These are phyloP conservation scores for Trichoderma sp. DNA, from an alignment of 2,329 filamentous ascomycete genomes.

Conservation along the genomic window DNA sequence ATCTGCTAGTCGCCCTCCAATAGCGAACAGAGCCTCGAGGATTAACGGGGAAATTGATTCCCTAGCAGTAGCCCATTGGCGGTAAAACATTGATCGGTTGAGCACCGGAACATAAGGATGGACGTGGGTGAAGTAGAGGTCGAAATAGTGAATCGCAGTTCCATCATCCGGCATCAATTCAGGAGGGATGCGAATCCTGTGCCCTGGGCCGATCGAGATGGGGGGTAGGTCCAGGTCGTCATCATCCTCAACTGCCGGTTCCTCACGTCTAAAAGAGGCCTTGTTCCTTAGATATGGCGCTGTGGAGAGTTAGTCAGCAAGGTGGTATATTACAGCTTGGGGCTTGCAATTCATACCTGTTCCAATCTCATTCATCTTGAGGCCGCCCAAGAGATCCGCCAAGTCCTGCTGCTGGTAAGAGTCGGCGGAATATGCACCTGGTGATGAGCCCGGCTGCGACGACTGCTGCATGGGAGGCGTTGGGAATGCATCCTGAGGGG, in stretches of 20 bases:
- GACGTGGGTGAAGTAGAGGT: slow-evolving; percentile 85
- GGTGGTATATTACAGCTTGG: background rate
- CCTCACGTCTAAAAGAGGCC: slow-evolving; percentile 47
- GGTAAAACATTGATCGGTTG: slow-evolving; percentile 77
- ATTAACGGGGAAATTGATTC: slow-evolving; percentile 85
- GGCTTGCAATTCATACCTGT: slow-evolving; percentile 60
- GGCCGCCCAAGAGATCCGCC: slow-evolving; percentile 75
- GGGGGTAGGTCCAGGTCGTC: slow-evolving; percentile 72
- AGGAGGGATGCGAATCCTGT: slow-evolving; percentile 81
- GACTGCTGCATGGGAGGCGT: slow-evolving; percentile 41
- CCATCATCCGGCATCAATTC: slow-evolving; percentile 91
- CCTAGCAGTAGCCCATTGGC: slow-evolving; percentile 82
- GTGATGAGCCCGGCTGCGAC: slow-evolving; percentile 37
- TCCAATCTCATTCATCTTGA: slow-evolving; percentile 84
- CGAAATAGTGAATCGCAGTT: slow-evolving; percentile 78
- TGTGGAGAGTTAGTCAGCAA: slow-evolving; percentile 32
- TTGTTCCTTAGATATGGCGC: slow-evolving; percentile 81
- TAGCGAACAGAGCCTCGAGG: slow-evolving; percentile 87
- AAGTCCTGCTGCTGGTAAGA: slow-evolving; percentile 69
- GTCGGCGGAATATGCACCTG: slow-evolving; percentile 56
- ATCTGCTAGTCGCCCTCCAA: slow-evolving; percentile 78
- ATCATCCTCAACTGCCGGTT: slow-evolving; percentile 64
- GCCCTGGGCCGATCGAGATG: slow-evolving; percentile 64
- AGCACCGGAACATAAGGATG: slow-evolving; percentile 92
- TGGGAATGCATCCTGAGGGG: slow-evolving; percentile 49